Base-by-base conservation (phyloP, 345 rosid species). In the Corchorus olitorius region DNA sequence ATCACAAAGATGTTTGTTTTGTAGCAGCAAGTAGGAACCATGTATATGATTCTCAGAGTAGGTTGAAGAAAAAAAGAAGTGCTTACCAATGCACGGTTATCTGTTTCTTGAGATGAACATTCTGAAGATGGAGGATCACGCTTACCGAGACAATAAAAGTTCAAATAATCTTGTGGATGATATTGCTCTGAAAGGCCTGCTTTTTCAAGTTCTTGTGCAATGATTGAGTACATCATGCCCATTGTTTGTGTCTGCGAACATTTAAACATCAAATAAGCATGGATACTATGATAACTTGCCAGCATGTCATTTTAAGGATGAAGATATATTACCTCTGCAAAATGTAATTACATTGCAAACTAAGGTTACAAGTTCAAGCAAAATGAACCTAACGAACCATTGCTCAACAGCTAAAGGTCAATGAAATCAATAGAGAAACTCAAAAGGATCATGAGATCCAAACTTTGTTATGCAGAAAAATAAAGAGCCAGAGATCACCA, bases 141-240 rank as follows among this genome's bases (percentile, higher is more conserved):
- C 60, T 88, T 91, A 4, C 93, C 97, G 3, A 91, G 93, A 86
- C 97, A 91, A 69, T 81, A 91, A 74, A 91, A 91, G 77, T 87
- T 91, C 70, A 91, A 80, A 72, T 88, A 91, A 75, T 91, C 90
- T 58, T 72, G 87, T 1, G 89, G 93, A 74, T 87, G 88, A 62
- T 75, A 76, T 45, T 52, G 66, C 34, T 72, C 76, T 1, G 85
- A 81, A 19, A 89, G 85, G 65, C 91, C 89, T 6, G 82, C 84
- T 13, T 77, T 81, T 43, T 78, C 69, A 2, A 91, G 88, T 50
- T 84, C 92, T 45, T 82, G 70, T 12, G 88, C 90, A 13, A 89
- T 71, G 60, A 88, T 84, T 43, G 69, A 80, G 80, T 89, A 91
- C 97, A 91, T 91, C 93, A 88, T 89, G 7, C 74, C 33, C 89